phyloP scores from a whole-genome alignment of 73 alveolate genomes.

The Tetrahymena elliotti region DNA sequence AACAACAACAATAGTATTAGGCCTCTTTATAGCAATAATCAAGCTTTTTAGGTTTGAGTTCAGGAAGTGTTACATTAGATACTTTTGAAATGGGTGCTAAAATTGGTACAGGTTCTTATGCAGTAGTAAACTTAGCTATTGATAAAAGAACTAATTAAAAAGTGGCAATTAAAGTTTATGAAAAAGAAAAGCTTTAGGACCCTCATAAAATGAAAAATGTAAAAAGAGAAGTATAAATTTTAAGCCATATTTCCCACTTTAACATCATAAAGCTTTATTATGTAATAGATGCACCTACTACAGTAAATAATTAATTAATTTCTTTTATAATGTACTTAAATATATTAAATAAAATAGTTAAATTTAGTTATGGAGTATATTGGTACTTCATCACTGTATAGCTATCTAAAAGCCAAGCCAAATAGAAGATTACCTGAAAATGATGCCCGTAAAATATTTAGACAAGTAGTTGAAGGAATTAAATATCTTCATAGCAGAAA shows the following conservation, averaged over 20 bases:
- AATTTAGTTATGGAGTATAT: constrained; percentile 52
- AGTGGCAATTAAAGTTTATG: constrained; percentile 64
- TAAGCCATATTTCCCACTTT: constrained; percentile 43
- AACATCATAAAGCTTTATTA: constrained; percentile 46
- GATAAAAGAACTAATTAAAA: constrained; percentile 46
- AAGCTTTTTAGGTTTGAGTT: not conserved
- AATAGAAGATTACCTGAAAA: constrained; percentile 48
- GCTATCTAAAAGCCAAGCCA: constrained; percentile 50
- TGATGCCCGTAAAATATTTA: constrained; percentile 51
- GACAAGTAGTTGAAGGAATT: constrained; percentile 52
- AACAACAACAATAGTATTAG: not conserved
- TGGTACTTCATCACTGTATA: constrained; percentile 48
- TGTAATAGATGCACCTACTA: constrained; percentile 44
- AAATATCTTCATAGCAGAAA: constrained; percentile 53
- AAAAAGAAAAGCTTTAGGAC: constrained; percentile 49
- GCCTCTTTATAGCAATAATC: not conserved
- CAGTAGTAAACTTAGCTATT: constrained; percentile 58
- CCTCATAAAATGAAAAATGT: constrained; percentile 53
- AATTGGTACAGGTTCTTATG: constrained; percentile 75
- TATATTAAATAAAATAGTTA: constrained; percentile 8
- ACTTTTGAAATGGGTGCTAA: constrained; percentile 34
- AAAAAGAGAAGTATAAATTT: constrained; percentile 48
- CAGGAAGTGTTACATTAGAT: not conserved
- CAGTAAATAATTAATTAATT: not conserved
- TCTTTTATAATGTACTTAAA: not conserved